These are phyloP conservation scores for Hymenoscyphus linearis DNA, from an alignment of 2,329 filamentous ascomycete genomes.

Conservation along the genomic window DNA sequence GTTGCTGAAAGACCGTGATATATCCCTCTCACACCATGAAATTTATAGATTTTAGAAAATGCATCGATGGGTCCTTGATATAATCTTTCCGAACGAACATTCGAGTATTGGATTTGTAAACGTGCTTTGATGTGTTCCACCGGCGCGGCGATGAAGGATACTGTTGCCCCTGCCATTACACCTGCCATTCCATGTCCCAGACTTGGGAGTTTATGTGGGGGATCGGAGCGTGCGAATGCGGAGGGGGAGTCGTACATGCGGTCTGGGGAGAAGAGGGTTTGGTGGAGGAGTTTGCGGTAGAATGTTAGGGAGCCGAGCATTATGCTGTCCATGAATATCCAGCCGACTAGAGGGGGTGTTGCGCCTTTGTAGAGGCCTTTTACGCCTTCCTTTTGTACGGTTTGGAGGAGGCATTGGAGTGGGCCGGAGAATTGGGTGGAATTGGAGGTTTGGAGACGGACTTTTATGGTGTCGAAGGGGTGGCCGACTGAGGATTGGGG, in stretches of 20 bases:
- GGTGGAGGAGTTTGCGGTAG: constrained; percentile 78
- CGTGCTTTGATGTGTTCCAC: constrained; percentile 94
- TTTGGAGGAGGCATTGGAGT: constrained; percentile 78
- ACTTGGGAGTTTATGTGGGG: constrained; percentile 54
- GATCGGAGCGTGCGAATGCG: constrained; percentile 16
- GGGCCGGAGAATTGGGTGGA: constrained; percentile 76
- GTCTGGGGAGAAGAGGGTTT: constrained; percentile 66
- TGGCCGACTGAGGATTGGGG: constrained; percentile 45
- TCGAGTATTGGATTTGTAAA: constrained; percentile 89
- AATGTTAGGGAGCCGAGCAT: constrained; percentile 92
- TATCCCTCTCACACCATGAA: constrained; percentile 72
- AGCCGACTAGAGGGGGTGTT: constrained; percentile 84
- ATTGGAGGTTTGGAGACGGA: constrained; percentile 84
- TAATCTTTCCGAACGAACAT: constrained; percentile 67
- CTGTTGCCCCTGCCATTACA: constrained; percentile 79
- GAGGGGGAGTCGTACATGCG: constrained; percentile 30
- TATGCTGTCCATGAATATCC: constrained; percentile 94
- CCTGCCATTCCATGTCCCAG: constrained; percentile 85
- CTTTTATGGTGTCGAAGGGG: constrained; percentile 94
- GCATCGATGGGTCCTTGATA: constrained; percentile 90
- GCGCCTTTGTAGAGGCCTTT: constrained; percentile 90
- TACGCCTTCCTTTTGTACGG: constrained; percentile 78
- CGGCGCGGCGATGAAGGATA: constrained; percentile 87
- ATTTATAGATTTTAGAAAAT: constrained; percentile 59
- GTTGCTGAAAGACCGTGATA: constrained; percentile 85